Evolutionary conservation across 2,329 filamentous ascomycete genomes (phyloP).

Genomic region (Coleophoma eucalyptorum): DNA sequence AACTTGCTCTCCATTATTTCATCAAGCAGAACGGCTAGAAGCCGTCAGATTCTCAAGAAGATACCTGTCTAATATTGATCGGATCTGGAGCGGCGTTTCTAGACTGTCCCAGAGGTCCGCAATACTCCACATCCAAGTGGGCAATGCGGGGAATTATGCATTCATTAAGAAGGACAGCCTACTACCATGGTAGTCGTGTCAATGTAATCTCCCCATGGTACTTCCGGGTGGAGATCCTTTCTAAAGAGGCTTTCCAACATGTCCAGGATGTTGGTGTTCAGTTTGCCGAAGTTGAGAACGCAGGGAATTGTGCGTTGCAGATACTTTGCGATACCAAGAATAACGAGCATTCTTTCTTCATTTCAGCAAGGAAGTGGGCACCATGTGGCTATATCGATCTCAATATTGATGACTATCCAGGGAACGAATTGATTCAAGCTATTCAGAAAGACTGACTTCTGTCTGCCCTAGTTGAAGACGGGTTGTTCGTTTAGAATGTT

Average conservation of each 20-base stretch:
- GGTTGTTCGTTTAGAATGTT: slow-evolving; percentile 19
- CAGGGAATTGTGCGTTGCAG: slow-evolving; percentile 19
- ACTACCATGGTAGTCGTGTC: slow-evolving; percentile 29
- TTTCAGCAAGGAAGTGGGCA: slow-evolving; percentile 28
- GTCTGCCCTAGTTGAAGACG: slow-evolving; percentile 16
- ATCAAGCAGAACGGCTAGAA: slow-evolving; percentile 24
- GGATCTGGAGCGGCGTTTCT: slow-evolving; percentile 30
- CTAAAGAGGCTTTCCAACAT: slow-evolving; percentile 20
- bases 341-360: slow-evolving; percentile 30
- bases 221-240: slow-evolving; percentile 28
- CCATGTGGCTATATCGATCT: slow-evolving; percentile 29
- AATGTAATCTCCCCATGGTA: slow-evolving; percentile 35
- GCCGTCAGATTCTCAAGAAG: slow-evolving; percentile 16
- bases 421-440: slow-evolving; percentile 19
- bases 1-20: slow-evolving; percentile 32
- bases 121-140: slow-evolving; percentile 33
- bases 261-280: slow-evolving; percentile 23
- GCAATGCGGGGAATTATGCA: slow-evolving; percentile 34
- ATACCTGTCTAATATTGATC: slow-evolving; percentile 29
- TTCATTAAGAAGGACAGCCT: slow-evolving; percentile 26
- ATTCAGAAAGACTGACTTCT: slow-evolving; percentile 21
- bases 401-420: slow-evolving; percentile 30
- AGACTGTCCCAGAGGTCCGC: slow-evolving; percentile 26
- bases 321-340: slow-evolving; percentile 23
- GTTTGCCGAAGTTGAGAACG: slow-evolving; percentile 22